These are phyloP conservation scores for Pseudogymnoascus sp. DNA, from an alignment of 2,329 filamentous ascomycete genomes.

Conservation along the genomic window DNA sequence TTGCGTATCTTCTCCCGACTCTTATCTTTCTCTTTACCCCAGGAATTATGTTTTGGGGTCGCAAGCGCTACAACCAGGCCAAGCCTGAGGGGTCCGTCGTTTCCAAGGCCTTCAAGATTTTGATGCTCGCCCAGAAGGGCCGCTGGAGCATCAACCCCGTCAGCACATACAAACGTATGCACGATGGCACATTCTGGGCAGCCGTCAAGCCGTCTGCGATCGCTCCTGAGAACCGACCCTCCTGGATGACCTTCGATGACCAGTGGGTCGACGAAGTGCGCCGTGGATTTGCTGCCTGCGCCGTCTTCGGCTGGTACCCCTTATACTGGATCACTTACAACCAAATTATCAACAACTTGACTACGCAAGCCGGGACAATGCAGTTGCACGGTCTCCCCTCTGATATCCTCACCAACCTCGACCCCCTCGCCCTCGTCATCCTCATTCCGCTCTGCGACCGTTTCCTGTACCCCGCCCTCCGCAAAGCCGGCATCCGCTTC, in stretches of 20 bases:
- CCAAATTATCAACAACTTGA: constrained; percentile 60
- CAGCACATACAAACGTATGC: constrained; percentile 47
- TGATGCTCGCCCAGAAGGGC: constrained; percentile 47
- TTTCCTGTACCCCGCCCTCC: constrained; percentile 50
- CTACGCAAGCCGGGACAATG: constrained; percentile 53
- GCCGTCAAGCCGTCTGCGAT: constrained; percentile 48
- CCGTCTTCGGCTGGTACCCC: constrained; percentile 63
- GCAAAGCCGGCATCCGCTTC: constrained; percentile 44
- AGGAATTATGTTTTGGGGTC: constrained; percentile 47
- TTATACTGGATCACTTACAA: constrained; percentile 58
- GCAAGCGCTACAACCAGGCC: constrained; percentile 47
- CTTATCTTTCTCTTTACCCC: constrained; percentile 48
- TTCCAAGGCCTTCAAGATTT: constrained; percentile 49
- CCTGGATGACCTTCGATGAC: constrained; percentile 76
- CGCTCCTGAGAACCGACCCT: constrained; percentile 53
- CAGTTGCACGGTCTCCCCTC: constrained; percentile 46
- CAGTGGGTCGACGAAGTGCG: constrained; percentile 64
- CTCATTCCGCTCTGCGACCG: constrained; percentile 45
- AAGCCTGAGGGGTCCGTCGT: constrained; percentile 61
- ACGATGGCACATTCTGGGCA: constrained; percentile 50
- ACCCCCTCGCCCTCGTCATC: constrained; percentile 53
- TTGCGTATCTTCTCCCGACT: constrained; percentile 33
- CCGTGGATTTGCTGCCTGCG: constrained; percentile 51
- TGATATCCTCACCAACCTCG: constrained; percentile 53
- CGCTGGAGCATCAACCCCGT: constrained; percentile 47